Conservation (phyloP, 2,329 filamentous ascomycete species). For the Setomelanomma holmii region DNA sequence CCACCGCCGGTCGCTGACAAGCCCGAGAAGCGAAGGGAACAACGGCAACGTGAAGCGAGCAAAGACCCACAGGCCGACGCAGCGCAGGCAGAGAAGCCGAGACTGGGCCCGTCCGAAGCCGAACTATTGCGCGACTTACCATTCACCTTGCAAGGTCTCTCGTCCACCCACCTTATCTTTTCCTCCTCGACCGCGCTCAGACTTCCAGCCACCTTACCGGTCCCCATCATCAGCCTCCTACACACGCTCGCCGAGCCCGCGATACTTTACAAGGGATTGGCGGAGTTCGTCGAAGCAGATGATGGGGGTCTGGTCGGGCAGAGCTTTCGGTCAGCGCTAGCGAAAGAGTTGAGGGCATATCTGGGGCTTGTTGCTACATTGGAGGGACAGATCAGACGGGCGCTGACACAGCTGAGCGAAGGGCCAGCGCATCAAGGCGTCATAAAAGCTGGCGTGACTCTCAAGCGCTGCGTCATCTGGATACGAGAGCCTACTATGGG, state of each 20-base stretch:
- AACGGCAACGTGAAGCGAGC: conserved; percentile 27
- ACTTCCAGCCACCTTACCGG: conserved; percentile 78
- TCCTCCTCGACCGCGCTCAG: conserved; percentile 71
- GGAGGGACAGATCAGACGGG: conserved; percentile 88
- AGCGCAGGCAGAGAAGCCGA: conserved; percentile 10
- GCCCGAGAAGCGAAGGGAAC: conserved; percentile 35
- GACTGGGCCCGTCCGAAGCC: conserved; percentile 51
- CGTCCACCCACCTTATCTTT: conserved; percentile 84
- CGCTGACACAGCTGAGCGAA: conserved; percentile 76
- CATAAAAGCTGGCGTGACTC: conserved; percentile 86
- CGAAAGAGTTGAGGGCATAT: conserved; percentile 85
- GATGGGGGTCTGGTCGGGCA: conserved; percentile 88
- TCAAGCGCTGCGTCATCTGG: conserved; percentile 97
- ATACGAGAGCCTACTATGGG: conserved; percentile 97
- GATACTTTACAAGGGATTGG: conserved; percentile 82
- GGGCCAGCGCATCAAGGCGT: conserved; percentile 72
- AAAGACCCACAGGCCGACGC: conserved; percentile 34
- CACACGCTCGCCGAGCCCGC: conserved; percentile 93
- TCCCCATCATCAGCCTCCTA: conserved; percentile 84
- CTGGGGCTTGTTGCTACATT: conserved; percentile 88
- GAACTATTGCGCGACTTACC: conserved; percentile 73
- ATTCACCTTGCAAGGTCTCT: conserved; percentile 90
- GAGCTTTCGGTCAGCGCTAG: conserved; percentile 86
- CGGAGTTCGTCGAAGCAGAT: conserved; percentile 80
- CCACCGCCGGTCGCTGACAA: conserved; percentile 24